Percentiles rank a stretch among this genome's conserved stretches.
Conservation (phyloP, 345 rosid species). For the Populus alba region DNA sequence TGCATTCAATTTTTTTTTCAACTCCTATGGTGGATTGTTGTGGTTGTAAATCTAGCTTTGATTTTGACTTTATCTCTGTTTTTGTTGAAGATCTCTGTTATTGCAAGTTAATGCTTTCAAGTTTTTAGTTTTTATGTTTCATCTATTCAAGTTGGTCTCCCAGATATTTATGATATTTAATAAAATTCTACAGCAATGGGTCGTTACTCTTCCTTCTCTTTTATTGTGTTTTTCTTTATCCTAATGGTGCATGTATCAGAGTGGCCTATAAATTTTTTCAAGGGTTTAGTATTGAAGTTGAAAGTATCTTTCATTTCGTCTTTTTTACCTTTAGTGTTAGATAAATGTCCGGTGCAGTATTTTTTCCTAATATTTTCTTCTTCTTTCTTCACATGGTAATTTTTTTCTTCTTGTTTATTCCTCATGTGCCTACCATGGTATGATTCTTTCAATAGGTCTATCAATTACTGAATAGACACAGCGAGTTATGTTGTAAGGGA, state of each 20-base stretch:
- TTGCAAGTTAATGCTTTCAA: not conserved
- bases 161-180: not conserved
- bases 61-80: not conserved
- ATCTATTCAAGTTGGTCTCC: not conserved
- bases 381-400: no score
- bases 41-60: not conserved
- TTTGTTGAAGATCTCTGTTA: not conserved
- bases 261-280: not conserved
- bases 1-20: not conserved
- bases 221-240: not conserved
- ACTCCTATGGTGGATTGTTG: not conserved
- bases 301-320: not conserved
- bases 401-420: no score
- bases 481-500: not conserved
- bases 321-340: not conserved
- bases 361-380: no score
- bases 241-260: not conserved
- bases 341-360: no score
- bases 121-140: not conserved
- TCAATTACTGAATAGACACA: not conserved
- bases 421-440: no score
- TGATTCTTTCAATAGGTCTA: not conserved
- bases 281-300: not conserved
- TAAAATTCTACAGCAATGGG: not conserved
- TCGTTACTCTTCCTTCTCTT: not conserved